Conservation (phyloP, 2,329 filamentous ascomycete genomes). For the Mycosphaerella sp. region DNA sequence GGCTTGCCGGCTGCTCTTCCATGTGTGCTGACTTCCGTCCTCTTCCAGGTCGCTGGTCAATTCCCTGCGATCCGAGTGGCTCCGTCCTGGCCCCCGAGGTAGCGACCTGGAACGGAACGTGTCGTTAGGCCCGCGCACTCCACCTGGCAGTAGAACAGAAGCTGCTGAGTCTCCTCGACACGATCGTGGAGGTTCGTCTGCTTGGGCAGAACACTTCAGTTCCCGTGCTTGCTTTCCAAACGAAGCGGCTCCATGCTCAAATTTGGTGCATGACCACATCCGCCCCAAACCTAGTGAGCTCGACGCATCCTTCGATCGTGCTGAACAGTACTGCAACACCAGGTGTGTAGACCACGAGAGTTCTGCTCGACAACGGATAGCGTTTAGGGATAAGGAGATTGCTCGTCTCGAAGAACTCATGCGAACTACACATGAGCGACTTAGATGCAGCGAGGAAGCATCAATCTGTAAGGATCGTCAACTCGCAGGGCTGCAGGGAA, state of each 20-base stretch:
- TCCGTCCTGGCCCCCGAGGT: constrained; percentile 15
- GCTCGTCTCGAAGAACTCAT: constrained; percentile 20
- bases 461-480: constrained; percentile 9
- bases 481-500: constrained; percentile 10
- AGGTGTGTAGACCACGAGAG: neutral
- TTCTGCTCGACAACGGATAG: constrained; percentile 15
- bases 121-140: constrained; percentile 15
- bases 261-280: neutral
- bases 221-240: neutral
- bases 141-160: constrained; percentile 11
- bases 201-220: neutral
- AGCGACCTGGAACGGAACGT: constrained; percentile 18
- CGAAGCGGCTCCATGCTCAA: neutral
- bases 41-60: constrained; percentile 16
- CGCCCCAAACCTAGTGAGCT: neutral
- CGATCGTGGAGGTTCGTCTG: neutral
- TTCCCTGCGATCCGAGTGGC: constrained; percentile 19
- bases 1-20: neutral
- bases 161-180: neutral
- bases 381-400: constrained; percentile 28
- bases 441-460: constrained; percentile 14
- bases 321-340: neutral
- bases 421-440: constrained; percentile 13
- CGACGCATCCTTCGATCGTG: neutral
- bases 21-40: neutral